These are phyloP conservation scores for Rhodotorula kratochvilovae DNA, from an alignment of 768 basidiomycete species.

Conservation along the genomic window DNA sequence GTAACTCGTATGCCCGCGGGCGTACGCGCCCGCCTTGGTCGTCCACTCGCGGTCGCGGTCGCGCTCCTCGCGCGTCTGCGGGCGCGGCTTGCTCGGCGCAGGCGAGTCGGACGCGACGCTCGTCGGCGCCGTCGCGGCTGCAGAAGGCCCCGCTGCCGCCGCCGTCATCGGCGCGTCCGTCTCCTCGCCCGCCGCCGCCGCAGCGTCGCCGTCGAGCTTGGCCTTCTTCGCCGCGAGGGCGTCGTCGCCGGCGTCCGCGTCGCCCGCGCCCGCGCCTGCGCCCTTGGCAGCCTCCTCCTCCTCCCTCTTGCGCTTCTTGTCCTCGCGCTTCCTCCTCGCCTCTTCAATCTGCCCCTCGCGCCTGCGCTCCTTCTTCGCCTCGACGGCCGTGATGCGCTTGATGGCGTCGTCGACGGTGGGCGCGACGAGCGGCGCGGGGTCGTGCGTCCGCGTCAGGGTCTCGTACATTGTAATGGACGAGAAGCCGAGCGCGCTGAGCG, in stretches of 20 bases:
- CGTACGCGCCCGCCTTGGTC: conserved; percentile 63
- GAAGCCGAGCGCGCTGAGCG: conserved; percentile 83
- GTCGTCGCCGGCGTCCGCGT: conserved; percentile 43
- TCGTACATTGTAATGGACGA: conserved; percentile 94
- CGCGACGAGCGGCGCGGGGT: conserved; percentile 57
- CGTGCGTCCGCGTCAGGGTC: conserved; percentile 78
- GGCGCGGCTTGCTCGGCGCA: background rate
- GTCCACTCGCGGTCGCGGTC: conserved; percentile 24
- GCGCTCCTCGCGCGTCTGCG: background rate
- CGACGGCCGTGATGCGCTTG: conserved; percentile 67
- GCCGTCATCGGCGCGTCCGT: background rate
- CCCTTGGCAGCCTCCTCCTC: conserved; percentile 35
- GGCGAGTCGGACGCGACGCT: background rate
- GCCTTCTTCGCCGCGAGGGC: conserved; percentile 36
- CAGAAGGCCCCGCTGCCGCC: background rate
- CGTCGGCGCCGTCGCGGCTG: background rate
- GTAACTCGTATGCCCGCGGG: conserved; percentile 92
- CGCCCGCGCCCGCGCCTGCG: background rate
- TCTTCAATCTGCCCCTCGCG: conserved; percentile 73
- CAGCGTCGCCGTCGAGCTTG: conserved; percentile 15
- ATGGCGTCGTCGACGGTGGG: conserved; percentile 58
- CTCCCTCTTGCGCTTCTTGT: conserved; percentile 32
- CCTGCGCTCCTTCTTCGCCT: conserved; percentile 72
- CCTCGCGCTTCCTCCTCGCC: conserved; percentile 50
- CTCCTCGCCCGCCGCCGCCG: background rate